phyloP scores from a whole-genome alignment of 805 yeast genomes.

The Suhomyces canberraensis region DNA sequence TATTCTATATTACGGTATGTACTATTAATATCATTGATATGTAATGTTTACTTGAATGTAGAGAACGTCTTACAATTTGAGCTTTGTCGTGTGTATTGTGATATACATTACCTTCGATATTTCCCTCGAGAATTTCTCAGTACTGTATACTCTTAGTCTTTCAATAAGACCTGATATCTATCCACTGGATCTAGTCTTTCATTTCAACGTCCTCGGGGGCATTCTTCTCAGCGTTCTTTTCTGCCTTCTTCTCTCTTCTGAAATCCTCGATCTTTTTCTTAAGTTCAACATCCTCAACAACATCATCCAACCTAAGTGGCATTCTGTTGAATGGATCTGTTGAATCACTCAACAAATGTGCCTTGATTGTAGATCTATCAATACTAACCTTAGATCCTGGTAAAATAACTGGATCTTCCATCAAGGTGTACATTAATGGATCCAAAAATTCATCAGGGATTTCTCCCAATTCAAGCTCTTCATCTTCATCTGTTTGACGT shows the following conservation, averaged over 20 bases:
- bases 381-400: slow-evolving; percentile 84
- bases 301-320: slow-evolving; percentile 88
- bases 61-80: too few species aligned
- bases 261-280: slow-evolving; percentile 59
- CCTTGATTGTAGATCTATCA: slow-evolving; percentile 87
- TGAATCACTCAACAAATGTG: slow-evolving; percentile 89
- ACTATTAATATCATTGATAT: too few species aligned
- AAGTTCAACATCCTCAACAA: slow-evolving; percentile 71
- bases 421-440: slow-evolving; percentile 92
- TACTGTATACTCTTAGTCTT: too few species aligned
- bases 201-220: slow-evolving; percentile 16
- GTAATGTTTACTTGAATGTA: neutral
- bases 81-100: too few species aligned
- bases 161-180: too few species aligned
- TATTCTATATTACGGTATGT: too few species aligned
- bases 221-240: slow-evolving; percentile 7
- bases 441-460: slow-evolving; percentile 95
- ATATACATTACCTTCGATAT: too few species aligned
- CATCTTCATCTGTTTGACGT: slow-evolving; percentile 65
- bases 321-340: slow-evolving; percentile 96
- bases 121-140: too few species aligned
- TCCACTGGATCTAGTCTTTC: slow-evolving; percentile 14
- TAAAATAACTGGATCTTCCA: slow-evolving; percentile 94
- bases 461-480: slow-evolving; percentile 86
- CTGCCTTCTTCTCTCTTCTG: slow-evolving; percentile 41